Conservation (phyloP, 106 monocot species). For the Triglochin maritima region DNA sequence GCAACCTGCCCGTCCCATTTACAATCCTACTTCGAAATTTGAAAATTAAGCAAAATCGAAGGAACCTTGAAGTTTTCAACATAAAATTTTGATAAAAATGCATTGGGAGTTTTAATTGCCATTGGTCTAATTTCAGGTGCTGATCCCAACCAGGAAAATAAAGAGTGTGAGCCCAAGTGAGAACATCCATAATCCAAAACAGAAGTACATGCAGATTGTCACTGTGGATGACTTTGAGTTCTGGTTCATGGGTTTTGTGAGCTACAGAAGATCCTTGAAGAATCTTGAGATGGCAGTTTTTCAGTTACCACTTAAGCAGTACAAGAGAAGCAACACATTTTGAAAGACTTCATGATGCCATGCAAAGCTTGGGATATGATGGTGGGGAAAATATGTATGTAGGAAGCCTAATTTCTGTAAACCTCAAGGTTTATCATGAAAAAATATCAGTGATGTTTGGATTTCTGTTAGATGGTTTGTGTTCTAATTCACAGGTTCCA, state of each 20-base stretch:
- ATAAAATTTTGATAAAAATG: neutral
- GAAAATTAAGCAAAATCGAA: no score
- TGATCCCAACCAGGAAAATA: slow-evolving; percentile 36
- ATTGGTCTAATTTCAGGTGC: slow-evolving; percentile 16
- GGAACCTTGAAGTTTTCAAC: no score
- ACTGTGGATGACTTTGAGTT: slow-evolving; percentile 53
- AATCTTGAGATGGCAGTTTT: slow-evolving; percentile 21
- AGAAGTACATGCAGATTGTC: slow-evolving; percentile 45
- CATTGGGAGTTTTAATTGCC: neutral
- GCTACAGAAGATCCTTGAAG: slow-evolving; percentile 37
- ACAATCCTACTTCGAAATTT: no score
- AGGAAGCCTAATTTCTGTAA: no score
- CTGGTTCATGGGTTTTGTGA: slow-evolving; percentile 59
- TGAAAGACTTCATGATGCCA: neutral
- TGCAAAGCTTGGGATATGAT: no score
- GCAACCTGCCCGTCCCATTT: no score
- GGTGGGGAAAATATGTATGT: no score
- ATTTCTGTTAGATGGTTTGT: neutral
- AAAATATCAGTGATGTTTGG: neutral
- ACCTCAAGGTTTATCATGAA: neutral
- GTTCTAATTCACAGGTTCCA: no score
- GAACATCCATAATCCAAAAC: slow-evolving; percentile 31
- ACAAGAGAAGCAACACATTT: neutral
- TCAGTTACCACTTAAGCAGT: neutral
- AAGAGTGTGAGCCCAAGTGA: slow-evolving; percentile 35